phyloP scores from a whole-genome alignment of 1,139 yeast genomes.

The Kodamaea sp. region DNA sequence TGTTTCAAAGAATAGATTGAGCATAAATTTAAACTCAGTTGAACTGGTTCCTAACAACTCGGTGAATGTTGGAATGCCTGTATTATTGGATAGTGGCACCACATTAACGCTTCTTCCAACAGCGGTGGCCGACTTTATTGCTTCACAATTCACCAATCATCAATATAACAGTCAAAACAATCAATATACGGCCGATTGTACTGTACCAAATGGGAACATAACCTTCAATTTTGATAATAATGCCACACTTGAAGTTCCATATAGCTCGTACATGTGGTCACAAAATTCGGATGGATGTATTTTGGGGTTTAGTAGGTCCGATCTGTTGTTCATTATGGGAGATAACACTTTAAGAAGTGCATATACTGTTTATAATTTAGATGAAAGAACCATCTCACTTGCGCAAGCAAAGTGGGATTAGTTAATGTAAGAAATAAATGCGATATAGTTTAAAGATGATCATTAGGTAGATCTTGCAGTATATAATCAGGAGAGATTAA shows the following conservation, averaged over 20 bases:
- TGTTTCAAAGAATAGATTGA: slow-evolving; percentile 4
- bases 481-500: too few species aligned
- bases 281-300: slow-evolving; percentile 4
- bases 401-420: slow-evolving; percentile 34
- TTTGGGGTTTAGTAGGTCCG: slow-evolving; percentile 4
- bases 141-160: slow-evolving; percentile 9
- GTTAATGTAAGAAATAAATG: slow-evolving; percentile 15
- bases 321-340: slow-evolving; percentile 22
- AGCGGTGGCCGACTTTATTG: slow-evolving; percentile 36
- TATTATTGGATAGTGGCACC: slow-evolving; percentile 67
- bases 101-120: slow-evolving; percentile 54
- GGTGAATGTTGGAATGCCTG: slow-evolving; percentile 23
- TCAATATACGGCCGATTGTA: not conserved
- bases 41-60: not conserved
- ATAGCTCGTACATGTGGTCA: not conserved
- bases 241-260: slow-evolving; percentile 14
- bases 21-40: slow-evolving; percentile 5
- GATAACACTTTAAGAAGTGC: slow-evolving; percentile 37
- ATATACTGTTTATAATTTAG: slow-evolving; percentile 39
- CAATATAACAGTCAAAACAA: not conserved
- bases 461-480: too few species aligned
- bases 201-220: slow-evolving; percentile 5
- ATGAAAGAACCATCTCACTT: slow-evolving; percentile 32
- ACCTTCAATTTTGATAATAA: slow-evolving; percentile 11
- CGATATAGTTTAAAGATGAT: too few species aligned